These are phyloP conservation scores for Cyanidioschyzon merolae DNA, from an alignment of 23 red algal species.

Conservation along the genomic window DNA sequence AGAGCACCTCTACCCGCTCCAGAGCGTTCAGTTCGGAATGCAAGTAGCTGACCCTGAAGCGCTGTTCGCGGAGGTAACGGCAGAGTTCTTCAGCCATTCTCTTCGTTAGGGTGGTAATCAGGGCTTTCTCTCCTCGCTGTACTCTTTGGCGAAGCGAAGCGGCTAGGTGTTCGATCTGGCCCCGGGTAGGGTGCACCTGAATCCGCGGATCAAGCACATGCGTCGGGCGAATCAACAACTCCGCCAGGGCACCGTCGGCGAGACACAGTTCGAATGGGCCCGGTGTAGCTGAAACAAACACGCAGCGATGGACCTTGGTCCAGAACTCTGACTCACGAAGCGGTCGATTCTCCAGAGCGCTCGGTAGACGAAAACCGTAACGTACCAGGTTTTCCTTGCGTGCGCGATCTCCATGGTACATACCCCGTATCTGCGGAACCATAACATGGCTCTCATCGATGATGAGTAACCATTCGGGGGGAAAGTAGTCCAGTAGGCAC, in stretches of 20 bases:
- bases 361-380: constrained; percentile 71
- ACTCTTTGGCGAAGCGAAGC: constrained; percentile 23
- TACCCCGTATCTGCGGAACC: constrained; percentile 62
- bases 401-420: constrained; percentile 50
- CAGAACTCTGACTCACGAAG: constrained; percentile 61
- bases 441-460: constrained; percentile 83
- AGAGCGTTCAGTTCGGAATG: constrained; percentile 75
- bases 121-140: constrained; percentile 30
- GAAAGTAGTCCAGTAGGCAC: constrained; percentile 65
- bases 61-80: constrained; percentile 33
- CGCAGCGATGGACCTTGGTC: constrained; percentile 38
- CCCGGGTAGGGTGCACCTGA: constrained; percentile 33
- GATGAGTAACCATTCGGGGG: constrained; percentile 56
- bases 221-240: constrained; percentile 64
- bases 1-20: constrained; percentile 61
- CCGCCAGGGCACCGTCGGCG: constrained; percentile 23
- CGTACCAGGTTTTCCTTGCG: constrained; percentile 62
- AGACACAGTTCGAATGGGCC: constrained; percentile 44
- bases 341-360: constrained; percentile 66
- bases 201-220: constrained; percentile 58
- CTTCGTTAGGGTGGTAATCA: constrained; percentile 71
- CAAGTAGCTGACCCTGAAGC: constrained; percentile 45
- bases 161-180: constrained; percentile 64
- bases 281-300: constrained; percentile 82
- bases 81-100: constrained; percentile 64